Evolutionary conservation across 2,329 filamentous ascomycete species (phyloP).

Genomic region (Ilyonectria mors-panacis): DNA sequence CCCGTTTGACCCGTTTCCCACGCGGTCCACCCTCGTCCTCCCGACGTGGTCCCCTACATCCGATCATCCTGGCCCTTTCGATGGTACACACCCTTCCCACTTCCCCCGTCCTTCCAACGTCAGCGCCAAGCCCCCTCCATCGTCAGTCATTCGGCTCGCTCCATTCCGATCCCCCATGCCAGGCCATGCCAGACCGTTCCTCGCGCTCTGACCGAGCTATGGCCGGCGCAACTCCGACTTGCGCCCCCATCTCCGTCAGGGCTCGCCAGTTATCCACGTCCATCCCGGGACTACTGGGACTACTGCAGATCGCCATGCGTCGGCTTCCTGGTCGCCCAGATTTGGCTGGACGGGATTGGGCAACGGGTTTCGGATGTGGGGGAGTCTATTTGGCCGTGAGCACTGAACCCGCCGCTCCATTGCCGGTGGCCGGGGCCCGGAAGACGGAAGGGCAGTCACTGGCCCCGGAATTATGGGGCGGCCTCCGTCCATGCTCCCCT

Average conservation of each 20-base stretch:
- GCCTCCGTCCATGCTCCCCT: constrained; percentile 17
- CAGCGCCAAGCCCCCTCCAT: constrained; percentile 14
- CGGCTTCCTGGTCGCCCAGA: neutral
- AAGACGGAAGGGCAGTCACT: constrained; percentile 10
- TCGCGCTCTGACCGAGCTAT: constrained; percentile 6
- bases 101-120: constrained; percentile 5
- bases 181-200: neutral
- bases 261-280: neutral
- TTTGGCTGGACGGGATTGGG: neutral
- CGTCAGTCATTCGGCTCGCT: constrained; percentile 16
- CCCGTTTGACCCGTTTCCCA: constrained; percentile 7
- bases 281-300: constrained; percentile 18
- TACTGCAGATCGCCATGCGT: constrained; percentile 29
- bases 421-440: constrained; percentile 25
- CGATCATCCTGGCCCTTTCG: constrained; percentile 20
- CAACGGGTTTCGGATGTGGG: neutral
- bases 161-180: constrained; percentile 11
- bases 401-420: constrained; percentile 2
- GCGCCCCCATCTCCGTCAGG: neutral
- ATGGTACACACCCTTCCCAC: constrained; percentile 18
- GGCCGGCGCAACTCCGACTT: constrained; percentile 6
- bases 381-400: constrained; percentile 5
- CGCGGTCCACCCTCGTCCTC: constrained; percentile 5
- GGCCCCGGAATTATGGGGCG: constrained; percentile 27
- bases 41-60: constrained; percentile 20